Base-by-base conservation (phyloP, 768 basidiomycete species). In the Leucocoprinus sp. region DNA sequence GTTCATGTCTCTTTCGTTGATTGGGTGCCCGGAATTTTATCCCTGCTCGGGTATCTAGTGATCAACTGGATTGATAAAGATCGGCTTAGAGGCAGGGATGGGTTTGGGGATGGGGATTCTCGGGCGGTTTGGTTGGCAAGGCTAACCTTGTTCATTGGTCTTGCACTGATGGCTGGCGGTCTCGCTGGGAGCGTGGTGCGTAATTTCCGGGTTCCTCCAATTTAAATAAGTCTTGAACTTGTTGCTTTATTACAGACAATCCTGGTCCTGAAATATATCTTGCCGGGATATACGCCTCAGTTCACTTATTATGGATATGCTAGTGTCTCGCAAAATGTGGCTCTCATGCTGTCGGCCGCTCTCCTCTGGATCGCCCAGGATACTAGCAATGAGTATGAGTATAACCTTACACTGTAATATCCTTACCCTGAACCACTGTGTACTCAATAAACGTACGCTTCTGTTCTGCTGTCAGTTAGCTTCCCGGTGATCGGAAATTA, bases 101-200 rank as follows among this genome's bases (percentile, higher is more conserved):
- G 78, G 0, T 88, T 83, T 56, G 86, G 87, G 2, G 87, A 92
- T 56, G 87, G 87, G 2, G 87, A 92, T 56, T 71, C 88, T 0
- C 69, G 80, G 1, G 85, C 90, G 2, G 91, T 96, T 12, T 96
- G 92, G 91, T 72, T 88, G 51, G 95, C 95, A 5, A 69, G 93
- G 23, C 64, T 96, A 52, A 80, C 95, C 58, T 62, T 98, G 50
- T 99, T 99, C 64, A 75, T 97, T 49, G 95, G 95, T 1, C 96
- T 99, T 57, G 93, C 95, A 0, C 62, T 98, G 37, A 93, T 99
- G 92, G 96, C 96, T 2, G 95, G 96, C 6, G 96, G 96, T 0
- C 60, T 98, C 36, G 96, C 95, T n/a, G 96, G 95, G 40, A 93
- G 92, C 58, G 79, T 96, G 60, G 93, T 97, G 58, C 56, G 93